These are phyloP conservation scores for Phytophthora megakarya DNA, from an alignment of 352 stramenopile species.

Conservation along the genomic window DNA sequence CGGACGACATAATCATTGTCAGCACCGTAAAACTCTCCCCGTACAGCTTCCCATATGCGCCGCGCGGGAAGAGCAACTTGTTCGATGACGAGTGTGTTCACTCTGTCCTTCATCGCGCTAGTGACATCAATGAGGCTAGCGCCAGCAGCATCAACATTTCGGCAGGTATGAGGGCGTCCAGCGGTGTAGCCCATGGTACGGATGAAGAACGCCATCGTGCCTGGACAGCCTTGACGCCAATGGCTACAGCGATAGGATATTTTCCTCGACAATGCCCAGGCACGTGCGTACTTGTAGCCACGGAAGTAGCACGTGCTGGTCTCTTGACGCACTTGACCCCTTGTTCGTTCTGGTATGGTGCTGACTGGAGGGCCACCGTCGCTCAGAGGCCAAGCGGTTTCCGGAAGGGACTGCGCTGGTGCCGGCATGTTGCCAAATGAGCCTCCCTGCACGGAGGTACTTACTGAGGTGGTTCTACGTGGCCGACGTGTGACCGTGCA, in stretches of 20 bases:
- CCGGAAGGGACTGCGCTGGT: neutral
- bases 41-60: slow-evolving; percentile 1
- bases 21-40: neutral
- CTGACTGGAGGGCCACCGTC: neutral
- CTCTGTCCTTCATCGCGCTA: slow-evolving; percentile 3
- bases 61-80: neutral
- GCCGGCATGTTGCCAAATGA: slow-evolving; percentile 16
- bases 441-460: neutral
- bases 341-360: neutral
- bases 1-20: slow-evolving; percentile 10
- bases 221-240: slow-evolving; percentile 14
- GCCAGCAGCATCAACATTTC: neutral
- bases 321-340: slow-evolving; percentile 4
- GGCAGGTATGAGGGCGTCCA: neutral
- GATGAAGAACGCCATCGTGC: slow-evolving; percentile 20
- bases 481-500: slow-evolving; percentile 4
- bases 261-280: slow-evolving; percentile 4
- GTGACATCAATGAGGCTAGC: neutral
- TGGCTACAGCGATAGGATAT: slow-evolving; percentile 18
- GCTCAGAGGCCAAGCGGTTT: neutral
- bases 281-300: slow-evolving; percentile 13
- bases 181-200: slow-evolving; percentile 12
- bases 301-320: slow-evolving; percentile 6
- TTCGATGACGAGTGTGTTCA: neutral
- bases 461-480: neutral